Conservation (phyloP, 1,284 basidiomycete genomes). For the Heterobasidion irregulare region DNA sequence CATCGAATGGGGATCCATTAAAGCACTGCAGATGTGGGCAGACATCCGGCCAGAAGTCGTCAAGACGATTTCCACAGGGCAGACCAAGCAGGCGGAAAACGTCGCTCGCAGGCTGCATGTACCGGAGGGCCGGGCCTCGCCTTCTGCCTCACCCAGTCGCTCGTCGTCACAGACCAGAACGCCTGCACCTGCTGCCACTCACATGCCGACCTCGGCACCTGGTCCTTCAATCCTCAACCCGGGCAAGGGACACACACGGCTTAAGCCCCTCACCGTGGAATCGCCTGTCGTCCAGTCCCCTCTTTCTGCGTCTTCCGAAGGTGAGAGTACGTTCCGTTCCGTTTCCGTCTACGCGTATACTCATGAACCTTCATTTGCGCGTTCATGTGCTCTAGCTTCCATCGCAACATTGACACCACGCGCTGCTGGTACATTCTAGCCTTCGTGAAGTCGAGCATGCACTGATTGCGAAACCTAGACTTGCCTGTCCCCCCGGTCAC, state of each 20-base stretch:
- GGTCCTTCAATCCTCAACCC: background rate
- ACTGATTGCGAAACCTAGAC: background rate
- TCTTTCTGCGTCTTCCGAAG: background rate
- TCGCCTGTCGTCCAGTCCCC: background rate
- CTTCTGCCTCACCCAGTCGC: conserved; percentile 23
- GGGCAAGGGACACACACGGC: background rate
- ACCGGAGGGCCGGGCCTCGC: conserved; percentile 42
- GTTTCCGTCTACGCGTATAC: background rate
- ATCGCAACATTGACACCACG: background rate
- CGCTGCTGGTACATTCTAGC: background rate
- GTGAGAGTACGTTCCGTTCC: background rate
- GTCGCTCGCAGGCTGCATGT: conserved; percentile 65
- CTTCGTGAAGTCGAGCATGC: background rate
- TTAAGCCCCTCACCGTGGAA: background rate
- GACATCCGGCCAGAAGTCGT: conserved; percentile 61
- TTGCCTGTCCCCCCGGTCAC: too few species aligned
- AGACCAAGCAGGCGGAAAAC: conserved; percentile 53
- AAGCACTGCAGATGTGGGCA: conserved; percentile 83
- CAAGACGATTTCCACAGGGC: conserved; percentile 43
- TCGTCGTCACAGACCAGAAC: conserved; percentile 18
- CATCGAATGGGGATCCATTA: conserved; percentile 95
- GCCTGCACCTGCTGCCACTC: background rate
- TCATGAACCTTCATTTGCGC: background rate
- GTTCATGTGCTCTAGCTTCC: background rate
- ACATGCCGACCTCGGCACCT: background rate